Base-by-base conservation (phyloP, 345 rosid species). In the Boechera divaricarpa region DNA sequence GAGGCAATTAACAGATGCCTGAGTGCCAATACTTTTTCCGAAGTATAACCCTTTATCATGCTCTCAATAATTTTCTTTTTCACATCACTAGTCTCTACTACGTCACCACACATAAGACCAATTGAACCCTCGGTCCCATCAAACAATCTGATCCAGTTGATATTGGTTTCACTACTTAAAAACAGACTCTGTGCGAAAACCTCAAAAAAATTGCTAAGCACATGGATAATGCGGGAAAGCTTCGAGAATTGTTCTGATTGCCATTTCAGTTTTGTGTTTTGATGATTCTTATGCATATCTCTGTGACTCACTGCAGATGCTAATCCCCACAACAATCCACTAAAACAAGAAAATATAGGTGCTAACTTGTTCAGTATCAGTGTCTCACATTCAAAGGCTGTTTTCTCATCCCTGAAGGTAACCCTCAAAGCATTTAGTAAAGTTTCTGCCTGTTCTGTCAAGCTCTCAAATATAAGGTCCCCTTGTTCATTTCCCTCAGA, bases 311-410 rank as follows among this genome's bases (percentile, higher is more conserved):
- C 67, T 35, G 87, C 85, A 67, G 89, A 88, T 78, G 92, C 86
- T 65, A 91, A 69, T 78, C 98, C 99, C 94, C 97, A 95, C 74
- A 95, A 61, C 75, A 84, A 88, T 63, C 98, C 98, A 81, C 86
- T 74, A 61, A 91, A 73, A 82, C 96, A 91, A 72, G 94, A 85
- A 74, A 87, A 49, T 10, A 79, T 47, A 53, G 83, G 82, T 64
- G 89, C 83, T 75, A 86, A 69, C 74, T 82, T 84, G 79, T 78
- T 78, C 78, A 85, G 70, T 77, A 81, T 69, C 33, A 78, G 74
- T 62, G 68, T 80, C 76, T 84, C 33, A 29, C 59, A 54, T 63
- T 70, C 72, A 77, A 66, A 54, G 32, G 83, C 80, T 18, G 39
- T 59, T 52, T 78, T 75, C 63, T 62, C 79, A 68, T 74, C 81